Percentiles rank a stretch among this genome's conserved stretches.
phyloP scores from a whole-genome alignment of 768 basidiomycete genomes.

The Boletus sp. region DNA sequence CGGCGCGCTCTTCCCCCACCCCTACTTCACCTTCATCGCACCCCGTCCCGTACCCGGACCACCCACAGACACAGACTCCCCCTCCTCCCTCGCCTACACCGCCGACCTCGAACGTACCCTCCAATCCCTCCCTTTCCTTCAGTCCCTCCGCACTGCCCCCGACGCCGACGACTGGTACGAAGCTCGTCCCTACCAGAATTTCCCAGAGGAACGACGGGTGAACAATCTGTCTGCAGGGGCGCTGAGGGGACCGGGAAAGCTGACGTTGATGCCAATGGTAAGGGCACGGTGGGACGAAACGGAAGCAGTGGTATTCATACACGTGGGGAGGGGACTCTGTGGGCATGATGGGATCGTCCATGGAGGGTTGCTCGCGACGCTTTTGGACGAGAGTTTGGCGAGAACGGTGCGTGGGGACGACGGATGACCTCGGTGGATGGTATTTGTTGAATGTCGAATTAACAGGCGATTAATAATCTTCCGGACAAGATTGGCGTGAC shows the following conservation, averaged over 20 bases:
- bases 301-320: conserved; percentile 69
- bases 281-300: conserved; percentile 73
- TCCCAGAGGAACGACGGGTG: conserved; percentile 70
- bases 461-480: conserved; percentile 78
- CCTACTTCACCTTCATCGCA: conserved; percentile 63
- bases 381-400: conserved; percentile 83
- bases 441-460: conserved; percentile 3
- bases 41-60: conserved; percentile 79
- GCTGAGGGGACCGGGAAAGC: conserved; percentile 82
- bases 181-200: conserved; percentile 65
- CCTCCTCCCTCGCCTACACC: conserved; percentile 56
- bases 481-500: conserved; percentile 93
- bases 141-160: conserved; percentile 44
- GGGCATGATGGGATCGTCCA: conserved; percentile 95
- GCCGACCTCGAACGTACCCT: conserved; percentile 64
- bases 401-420: conserved; percentile 57
- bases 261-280: conserved; percentile 78
- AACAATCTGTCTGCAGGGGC: conserved; percentile 86
- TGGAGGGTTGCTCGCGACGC: conserved; percentile 86
- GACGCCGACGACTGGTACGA: conserved; percentile 72
- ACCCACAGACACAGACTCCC: conserved; percentile 48
- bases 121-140: conserved; percentile 61
- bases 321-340: conserved; percentile 84
- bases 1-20: conserved; percentile 73
- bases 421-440: not conserved